Evolutionary conservation across 73 alveolate species (phyloP).

Genomic region (Tetrahymena thermophila): DNA sequence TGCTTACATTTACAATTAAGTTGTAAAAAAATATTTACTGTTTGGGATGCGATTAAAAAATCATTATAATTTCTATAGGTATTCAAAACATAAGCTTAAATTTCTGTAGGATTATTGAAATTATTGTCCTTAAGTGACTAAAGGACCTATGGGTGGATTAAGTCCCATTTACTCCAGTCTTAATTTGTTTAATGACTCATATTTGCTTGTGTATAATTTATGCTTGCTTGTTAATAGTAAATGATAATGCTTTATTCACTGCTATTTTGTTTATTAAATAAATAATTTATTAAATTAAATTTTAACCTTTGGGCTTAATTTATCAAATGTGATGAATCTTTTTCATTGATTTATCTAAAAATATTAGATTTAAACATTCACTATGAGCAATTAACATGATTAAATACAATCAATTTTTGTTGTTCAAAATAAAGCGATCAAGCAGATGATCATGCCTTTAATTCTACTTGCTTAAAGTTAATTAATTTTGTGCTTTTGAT

Average conservation of each 20-base stretch:
- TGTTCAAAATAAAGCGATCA: not conserved
- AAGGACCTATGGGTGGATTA: conserved; percentile 9
- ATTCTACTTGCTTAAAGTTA: not conserved
- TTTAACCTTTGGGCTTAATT: not conserved
- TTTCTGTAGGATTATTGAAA: conserved; percentile 16
- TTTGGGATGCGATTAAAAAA: conserved; percentile 31
- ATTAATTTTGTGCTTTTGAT: too few relatives aligned
- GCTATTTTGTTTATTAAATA: not conserved
- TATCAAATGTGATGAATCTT: not conserved
- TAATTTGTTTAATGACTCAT: not conserved
- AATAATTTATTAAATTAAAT: not conserved
- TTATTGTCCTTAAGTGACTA: conserved; percentile 4
- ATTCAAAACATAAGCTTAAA: conserved; percentile 24
- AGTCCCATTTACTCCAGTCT: conserved; percentile 33
- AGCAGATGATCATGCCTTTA: not conserved
- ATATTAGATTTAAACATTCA: not conserved
- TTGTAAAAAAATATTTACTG: not conserved
- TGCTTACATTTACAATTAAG: too few relatives aligned
- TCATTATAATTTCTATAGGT: conserved; percentile 10
- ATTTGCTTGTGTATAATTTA: not conserved
- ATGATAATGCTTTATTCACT: not conserved
- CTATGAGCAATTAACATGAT: not conserved
- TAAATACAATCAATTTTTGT: not conserved
- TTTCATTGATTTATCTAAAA: not conserved
- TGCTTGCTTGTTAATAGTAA: not conserved